phyloP scores from a whole-genome alignment of 164 flowering plant species.

The Platanus orientalis region DNA sequence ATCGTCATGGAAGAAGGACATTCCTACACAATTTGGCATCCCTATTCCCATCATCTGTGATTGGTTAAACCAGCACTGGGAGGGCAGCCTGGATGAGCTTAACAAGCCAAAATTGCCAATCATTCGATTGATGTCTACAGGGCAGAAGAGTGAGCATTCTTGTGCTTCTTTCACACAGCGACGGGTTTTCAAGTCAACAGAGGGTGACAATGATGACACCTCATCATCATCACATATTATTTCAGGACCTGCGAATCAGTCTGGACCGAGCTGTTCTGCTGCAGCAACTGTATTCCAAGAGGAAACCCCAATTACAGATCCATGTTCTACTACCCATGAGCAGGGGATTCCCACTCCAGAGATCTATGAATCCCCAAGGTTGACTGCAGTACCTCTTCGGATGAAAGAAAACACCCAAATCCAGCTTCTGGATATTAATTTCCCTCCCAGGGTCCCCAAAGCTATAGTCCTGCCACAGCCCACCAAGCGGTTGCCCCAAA shows the following conservation, averaged over 20 bases:
- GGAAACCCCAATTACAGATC: constrained; percentile 25
- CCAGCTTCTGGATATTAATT: constrained; percentile 85
- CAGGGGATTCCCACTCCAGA: constrained; percentile 92
- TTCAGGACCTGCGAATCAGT: constrained; percentile 38
- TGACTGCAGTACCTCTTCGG: constrained; percentile 47
- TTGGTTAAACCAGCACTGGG: constrained; percentile 99
- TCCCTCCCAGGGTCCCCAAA: constrained; percentile 61
- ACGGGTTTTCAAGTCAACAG: constrained; percentile 71
- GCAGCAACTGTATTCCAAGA: constrained; percentile 32
- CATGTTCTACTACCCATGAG: constrained; percentile 31
- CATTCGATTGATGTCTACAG: constrained; percentile 78
- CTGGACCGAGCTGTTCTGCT: constrained; percentile 41
- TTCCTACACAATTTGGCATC: constrained; percentile 83
- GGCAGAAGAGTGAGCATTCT: constrained; percentile 85
- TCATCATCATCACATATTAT: constrained; percentile 51
- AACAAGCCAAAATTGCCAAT: constrained; percentile 85
- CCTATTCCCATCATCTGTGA: constrained; percentile 88
- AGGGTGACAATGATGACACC: constrained; percentile 46
- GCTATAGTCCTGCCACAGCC: constrained; percentile 25
- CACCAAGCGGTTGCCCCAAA: constrained; percentile 24
- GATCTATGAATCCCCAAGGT: constrained; percentile 76
- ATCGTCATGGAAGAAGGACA: constrained; percentile 80
- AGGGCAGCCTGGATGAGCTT: constrained; percentile 88
- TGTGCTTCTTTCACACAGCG: constrained; percentile 78
- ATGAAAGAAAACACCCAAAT: constrained; percentile 43